Evolutionary conservation across 805 yeast species (phyloP).

Genomic region (Candida endomychidarum): DNA sequence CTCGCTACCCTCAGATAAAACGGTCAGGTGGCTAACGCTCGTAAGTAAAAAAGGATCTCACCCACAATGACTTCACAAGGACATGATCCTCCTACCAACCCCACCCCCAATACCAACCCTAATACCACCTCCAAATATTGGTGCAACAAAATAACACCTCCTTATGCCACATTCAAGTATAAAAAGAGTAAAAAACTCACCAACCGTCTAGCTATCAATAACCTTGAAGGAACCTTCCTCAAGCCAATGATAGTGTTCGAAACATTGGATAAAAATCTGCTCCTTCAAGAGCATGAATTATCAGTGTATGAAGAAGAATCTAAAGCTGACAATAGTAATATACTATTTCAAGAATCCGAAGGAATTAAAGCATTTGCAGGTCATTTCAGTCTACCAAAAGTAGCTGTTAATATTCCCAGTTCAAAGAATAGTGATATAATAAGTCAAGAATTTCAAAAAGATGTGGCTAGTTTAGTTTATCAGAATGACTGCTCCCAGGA

Average conservation of each 20-base stretch:
- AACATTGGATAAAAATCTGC: slow-evolving; percentile 19
- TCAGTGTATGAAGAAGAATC: slow-evolving; percentile 4
- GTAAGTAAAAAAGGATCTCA: no score
- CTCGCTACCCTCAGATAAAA: no score
- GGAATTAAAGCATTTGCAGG: slow-evolving; percentile 26
- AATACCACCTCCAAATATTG: slow-evolving; percentile 21
- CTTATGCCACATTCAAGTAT: slow-evolving; percentile 29
- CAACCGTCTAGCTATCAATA: slow-evolving; percentile 7
- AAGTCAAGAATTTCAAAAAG: slow-evolving; percentile 13
- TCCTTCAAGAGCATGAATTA: slow-evolving; percentile 1
- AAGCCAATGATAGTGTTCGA: slow-evolving; percentile 26
- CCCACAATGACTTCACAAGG: not conserved
- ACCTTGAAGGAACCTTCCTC: slow-evolving; percentile 9
- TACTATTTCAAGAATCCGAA: slow-evolving; percentile 9
- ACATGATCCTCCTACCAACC: not conserved
- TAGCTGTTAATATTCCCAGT: slow-evolving; percentile 23
- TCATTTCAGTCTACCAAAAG: slow-evolving; percentile 25
- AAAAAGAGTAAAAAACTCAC: slow-evolving; percentile 13
- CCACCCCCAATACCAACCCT: not conserved
- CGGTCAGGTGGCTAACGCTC: no score
- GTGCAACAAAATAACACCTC: slow-evolving; percentile 29
- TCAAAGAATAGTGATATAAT: slow-evolving; percentile 10
- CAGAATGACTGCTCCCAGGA: slow-evolving; percentile 33
- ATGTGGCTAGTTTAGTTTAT: slow-evolving; percentile 20
- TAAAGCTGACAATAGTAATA: not conserved